Evolutionary conservation across 2,329 filamentous ascomycete genomes (phyloP), one percentile per base, ranked within the genome.

Genomic region (Calonectria hawksworthii): DNA sequence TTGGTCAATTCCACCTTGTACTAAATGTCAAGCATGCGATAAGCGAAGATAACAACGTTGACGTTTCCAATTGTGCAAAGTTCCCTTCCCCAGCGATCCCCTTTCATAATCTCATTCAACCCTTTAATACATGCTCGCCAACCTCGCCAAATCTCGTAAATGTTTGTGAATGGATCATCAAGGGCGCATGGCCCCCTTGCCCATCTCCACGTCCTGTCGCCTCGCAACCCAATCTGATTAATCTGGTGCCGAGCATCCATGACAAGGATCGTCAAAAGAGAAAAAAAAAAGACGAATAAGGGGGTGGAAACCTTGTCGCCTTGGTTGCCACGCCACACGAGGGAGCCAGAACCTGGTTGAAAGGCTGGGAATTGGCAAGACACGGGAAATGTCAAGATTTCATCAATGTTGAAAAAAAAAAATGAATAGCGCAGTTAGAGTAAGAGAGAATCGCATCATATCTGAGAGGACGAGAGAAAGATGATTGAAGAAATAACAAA

Each of bases 161-260:
- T 72, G 51, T 34, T 41, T 38, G 65, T 18, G 63, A 16, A 70
- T 66, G 59, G 69, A 41, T 41, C 36, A 26, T 16, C 23, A 69
- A 70, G 61, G 36, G 56, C 23, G 18, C 26, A 59, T 11, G 38
- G 23, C 54, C 32, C 71, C 72, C 61, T 67, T 67, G 51, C 38
- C 32, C 32, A 47, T 54, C 34, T 51, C 67, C 34, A 32, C 50
- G 56, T 36, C 44, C 18, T 59, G 65, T 41, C 52, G 23, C 26
- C 51, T 32, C 28, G 50, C 52, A 70, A 65, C 51, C 61, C 67
- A 74, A 74, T 74, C 67, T 74, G 66, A 63, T 61, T 36, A 74
- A 74, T 70, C 67, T 67, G 54, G 68, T 70, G 41, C 72, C 50
- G 50, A 65, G 14, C 65, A 41, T n/a, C 61, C 23, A 61, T 28